phyloP scores from a whole-genome alignment of 306 rosid species.

The Sesbania bispinosa region DNA sequence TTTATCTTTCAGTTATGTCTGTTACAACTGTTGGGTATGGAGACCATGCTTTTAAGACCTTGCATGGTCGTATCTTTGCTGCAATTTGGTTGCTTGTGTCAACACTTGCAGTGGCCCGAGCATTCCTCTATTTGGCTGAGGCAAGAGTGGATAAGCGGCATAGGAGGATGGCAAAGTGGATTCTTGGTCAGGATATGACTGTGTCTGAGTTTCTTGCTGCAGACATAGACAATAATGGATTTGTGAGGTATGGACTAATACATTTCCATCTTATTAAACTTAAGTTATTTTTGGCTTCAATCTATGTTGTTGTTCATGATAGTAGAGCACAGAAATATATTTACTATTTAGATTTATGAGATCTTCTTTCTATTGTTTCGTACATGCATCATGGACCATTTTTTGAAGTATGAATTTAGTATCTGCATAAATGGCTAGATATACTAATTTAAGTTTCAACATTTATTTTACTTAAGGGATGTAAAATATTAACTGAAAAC shows the following conservation, averaged over 20 bases:
- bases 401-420: not conserved
- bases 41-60: constrained; percentile 67
- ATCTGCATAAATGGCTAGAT: not conserved
- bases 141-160: constrained; percentile 97
- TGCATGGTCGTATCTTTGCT: constrained; percentile 84
- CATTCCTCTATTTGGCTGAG: constrained; percentile 89
- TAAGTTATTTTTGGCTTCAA: not conserved
- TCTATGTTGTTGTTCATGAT: not conserved
- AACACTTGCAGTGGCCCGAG: constrained; percentile 88
- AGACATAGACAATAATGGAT: constrained; percentile 90
- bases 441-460: not conserved
- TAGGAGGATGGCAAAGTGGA: constrained; percentile 92
- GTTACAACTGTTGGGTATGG: constrained; percentile 97
- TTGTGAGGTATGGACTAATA: constrained; percentile 63
- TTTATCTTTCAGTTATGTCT: constrained; percentile 96
- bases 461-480: not conserved
- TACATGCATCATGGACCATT: not conserved
- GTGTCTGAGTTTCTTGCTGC: constrained; percentile 93
- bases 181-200: constrained; percentile 96
- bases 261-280: not conserved
- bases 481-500: not conserved
- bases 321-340: not conserved
- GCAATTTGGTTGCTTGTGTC: constrained; percentile 94
- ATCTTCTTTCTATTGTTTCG: not conserved
- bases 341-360: not conserved